Conservation (phyloP, 306 rosid species). For the Acacia melanoxylon region DNA sequence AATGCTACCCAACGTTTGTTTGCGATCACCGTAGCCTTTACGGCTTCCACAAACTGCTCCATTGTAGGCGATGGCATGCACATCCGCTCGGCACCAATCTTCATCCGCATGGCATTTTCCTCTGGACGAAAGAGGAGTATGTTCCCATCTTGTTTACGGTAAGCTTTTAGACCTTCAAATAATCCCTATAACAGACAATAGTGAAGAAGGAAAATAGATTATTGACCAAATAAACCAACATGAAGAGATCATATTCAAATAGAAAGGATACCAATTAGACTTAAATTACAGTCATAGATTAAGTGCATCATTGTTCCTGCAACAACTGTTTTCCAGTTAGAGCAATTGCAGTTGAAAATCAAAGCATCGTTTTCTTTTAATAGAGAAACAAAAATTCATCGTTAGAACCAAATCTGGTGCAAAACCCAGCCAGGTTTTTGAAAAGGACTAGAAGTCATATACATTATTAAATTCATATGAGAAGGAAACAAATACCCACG, state of each 20-base stretch:
- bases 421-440: background rate
- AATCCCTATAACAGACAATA: conserved; percentile 58
- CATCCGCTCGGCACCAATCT: conserved; percentile 88
- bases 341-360: background rate
- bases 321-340: conserved; percentile 5
- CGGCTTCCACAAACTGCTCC: conserved; percentile 90
- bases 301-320: background rate
- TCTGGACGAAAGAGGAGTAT: conserved; percentile 90
- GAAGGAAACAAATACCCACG: background rate
- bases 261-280: background rate
- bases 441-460: background rate
- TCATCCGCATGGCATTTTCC: conserved; percentile 84
- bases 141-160: conserved; percentile 67
- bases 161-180: conserved; percentile 96
- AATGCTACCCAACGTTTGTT: conserved; percentile 88
- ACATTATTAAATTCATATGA: background rate
- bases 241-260: background rate
- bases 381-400: background rate
- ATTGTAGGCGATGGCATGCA: conserved; percentile 95
- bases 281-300: background rate
- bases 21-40: conserved; percentile 79
- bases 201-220: conserved; percentile 23
- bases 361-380: background rate
- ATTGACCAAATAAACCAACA: conserved; percentile 16
- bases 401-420: background rate